Percentiles rank a stretch among this genome's conserved stretches.
These are phyloP conservation scores for Microglena sp. DNA, from an alignment of 139 green algal genomes.

Conservation along the genomic window DNA sequence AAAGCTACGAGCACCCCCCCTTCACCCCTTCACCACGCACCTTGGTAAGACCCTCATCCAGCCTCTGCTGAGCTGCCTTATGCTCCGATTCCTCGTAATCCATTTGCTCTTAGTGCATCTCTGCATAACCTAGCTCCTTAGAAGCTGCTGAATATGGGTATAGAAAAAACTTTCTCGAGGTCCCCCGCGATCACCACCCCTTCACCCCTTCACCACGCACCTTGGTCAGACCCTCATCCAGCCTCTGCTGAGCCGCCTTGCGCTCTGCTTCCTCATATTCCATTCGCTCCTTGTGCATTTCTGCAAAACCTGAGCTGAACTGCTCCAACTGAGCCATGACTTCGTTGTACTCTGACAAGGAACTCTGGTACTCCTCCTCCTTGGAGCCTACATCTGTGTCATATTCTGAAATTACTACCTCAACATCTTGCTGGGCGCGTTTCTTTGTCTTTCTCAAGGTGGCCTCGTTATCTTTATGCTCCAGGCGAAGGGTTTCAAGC, in stretches of 20 bases:
- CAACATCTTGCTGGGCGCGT: slow-evolving; percentile 31
- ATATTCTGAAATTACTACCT: slow-evolving; percentile 33
- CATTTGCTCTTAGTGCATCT: too few species aligned
- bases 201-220: background rate
- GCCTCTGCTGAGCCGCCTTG: slow-evolving; percentile 13
- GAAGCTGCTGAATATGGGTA: background rate
- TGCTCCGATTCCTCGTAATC: too few species aligned
- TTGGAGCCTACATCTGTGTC: slow-evolving; percentile 28
- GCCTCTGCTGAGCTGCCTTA: too few species aligned
- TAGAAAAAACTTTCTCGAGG: background rate
- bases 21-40: too few species aligned
- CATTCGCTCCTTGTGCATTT: slow-evolving; percentile 27
- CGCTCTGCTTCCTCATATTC: slow-evolving; percentile 22
- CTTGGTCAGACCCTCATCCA: background rate
- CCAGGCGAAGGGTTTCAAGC: slow-evolving; percentile 10
- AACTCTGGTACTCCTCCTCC: slow-evolving; percentile 32
- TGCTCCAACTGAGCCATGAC: slow-evolving; percentile 15
- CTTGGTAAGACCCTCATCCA: too few species aligned
- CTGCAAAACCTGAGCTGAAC: background rate
- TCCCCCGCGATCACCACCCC: background rate
- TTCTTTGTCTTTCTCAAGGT: slow-evolving; percentile 26
- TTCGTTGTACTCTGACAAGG: slow-evolving; percentile 9
- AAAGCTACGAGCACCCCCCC: too few species aligned
- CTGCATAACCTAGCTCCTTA: too few species aligned
- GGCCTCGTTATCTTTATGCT: slow-evolving; percentile 24